Conservation (phyloP, 371 early-diverging fungal species). For the Coemansia sp. region DNA sequence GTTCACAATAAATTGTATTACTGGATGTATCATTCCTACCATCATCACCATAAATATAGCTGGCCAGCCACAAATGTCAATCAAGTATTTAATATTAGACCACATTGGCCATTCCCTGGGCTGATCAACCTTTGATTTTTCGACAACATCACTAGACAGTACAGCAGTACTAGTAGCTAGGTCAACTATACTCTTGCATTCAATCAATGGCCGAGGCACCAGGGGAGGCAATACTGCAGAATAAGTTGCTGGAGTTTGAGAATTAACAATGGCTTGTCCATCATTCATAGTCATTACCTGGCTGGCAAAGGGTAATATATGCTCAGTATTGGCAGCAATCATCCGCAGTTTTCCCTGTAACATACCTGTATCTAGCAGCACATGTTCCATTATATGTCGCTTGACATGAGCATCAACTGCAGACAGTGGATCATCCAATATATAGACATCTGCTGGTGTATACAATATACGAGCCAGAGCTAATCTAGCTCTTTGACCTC, state of each 20-base stretch:
- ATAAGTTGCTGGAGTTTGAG: background rate
- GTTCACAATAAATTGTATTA: background rate
- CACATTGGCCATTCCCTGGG: background rate
- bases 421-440: background rate
- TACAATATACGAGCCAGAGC: background rate
- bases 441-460: background rate
- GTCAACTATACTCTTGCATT: background rate
- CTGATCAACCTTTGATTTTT: background rate
- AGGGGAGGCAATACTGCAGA: background rate
- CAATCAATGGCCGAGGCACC: background rate
- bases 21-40: background rate
- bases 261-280: background rate
- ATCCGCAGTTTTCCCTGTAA: background rate
- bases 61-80: background rate
- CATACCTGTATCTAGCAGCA: background rate
- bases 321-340: background rate
- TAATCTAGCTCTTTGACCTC: background rate
- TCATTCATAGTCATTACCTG: background rate
- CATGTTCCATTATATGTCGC: background rate
- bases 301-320: background rate
- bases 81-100: background rate
- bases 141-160: background rate
- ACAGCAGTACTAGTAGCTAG: background rate
- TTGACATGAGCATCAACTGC: background rate
- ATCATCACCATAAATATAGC: background rate